phyloP scores from a whole-genome alignment of 139 green algal genomes.

The Spirogloea muscicola region DNA sequence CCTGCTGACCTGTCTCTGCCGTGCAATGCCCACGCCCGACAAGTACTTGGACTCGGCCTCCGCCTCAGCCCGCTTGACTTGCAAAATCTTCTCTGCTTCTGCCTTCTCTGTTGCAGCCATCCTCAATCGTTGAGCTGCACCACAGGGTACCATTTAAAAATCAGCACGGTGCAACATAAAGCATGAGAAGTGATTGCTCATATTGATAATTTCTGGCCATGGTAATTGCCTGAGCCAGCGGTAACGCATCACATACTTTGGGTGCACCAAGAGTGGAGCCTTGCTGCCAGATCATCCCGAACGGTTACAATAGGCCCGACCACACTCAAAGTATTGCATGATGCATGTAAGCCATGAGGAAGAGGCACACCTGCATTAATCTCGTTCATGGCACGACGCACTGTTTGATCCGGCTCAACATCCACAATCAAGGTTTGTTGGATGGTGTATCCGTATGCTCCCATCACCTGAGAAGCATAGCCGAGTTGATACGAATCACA shows the following conservation, averaged over 20 bases:
- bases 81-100: constrained; percentile 75
- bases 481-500: too few species aligned
- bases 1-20: constrained; percentile 53
- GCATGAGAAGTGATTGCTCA: not conserved
- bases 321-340: not conserved
- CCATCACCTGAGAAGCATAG: constrained; percentile 58
- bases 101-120: constrained; percentile 71
- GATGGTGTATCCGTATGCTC: constrained; percentile 79
- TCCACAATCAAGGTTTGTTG: constrained; percentile 70
- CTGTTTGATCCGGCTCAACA: constrained; percentile 44
- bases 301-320: not conserved
- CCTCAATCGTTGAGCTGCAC: constrained; percentile 35
- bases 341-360: not conserved
- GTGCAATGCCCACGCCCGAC: constrained; percentile 61
- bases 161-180: not conserved
- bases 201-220: too few species aligned
- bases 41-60: constrained; percentile 94
- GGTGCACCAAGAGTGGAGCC: not conserved
- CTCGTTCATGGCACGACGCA: constrained; percentile 79
- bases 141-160: constrained; percentile 5
- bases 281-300: not conserved
- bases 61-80: constrained; percentile 81
- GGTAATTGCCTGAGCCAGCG: not conserved
- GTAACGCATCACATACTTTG: not conserved
- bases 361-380: constrained; percentile 63